Percentiles rank a stretch among this genome's conserved stretches.
Conservation (phyloP, 2,329 filamentous ascomycete species). For the Bipolaris zeicola region DNA sequence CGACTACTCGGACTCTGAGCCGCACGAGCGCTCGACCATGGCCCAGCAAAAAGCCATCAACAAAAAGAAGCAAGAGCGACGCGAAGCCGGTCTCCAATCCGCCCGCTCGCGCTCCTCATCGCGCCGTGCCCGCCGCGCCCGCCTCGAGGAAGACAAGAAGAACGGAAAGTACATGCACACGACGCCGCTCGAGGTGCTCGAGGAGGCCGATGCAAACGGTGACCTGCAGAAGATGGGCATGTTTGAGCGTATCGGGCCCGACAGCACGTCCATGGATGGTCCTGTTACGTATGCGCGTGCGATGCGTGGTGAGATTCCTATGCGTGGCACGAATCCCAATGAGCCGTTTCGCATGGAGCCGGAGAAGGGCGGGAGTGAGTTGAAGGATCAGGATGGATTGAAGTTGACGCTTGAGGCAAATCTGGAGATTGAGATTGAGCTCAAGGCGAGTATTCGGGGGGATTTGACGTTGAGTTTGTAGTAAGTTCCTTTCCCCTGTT, state of each 20-base stretch:
- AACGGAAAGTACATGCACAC: slow-evolving; percentile 61
- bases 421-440: slow-evolving; percentile 80
- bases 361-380: slow-evolving; percentile 48
- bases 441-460: slow-evolving; percentile 85
- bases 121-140: slow-evolving; percentile 54
- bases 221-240: slow-evolving; percentile 56
- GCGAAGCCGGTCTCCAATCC: slow-evolving; percentile 47
- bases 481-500: slow-evolving; percentile 59
- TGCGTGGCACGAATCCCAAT: slow-evolving; percentile 58
- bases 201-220: slow-evolving; percentile 58
- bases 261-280: slow-evolving; percentile 62
- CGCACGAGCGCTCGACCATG: slow-evolving; percentile 50
- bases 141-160: slow-evolving; percentile 52
- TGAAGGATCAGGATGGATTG: slow-evolving; percentile 67
- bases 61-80: slow-evolving; percentile 47
- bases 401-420: slow-evolving; percentile 77
- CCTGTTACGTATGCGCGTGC: slow-evolving; percentile 61
- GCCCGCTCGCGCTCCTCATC: slow-evolving; percentile 56
- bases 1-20: slow-evolving; percentile 40
- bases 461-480: slow-evolving; percentile 79
- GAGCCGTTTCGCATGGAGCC: slow-evolving; percentile 53
- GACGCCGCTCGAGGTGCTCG: slow-evolving; percentile 54
- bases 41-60: slow-evolving; percentile 55
- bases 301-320: slow-evolving; percentile 61
- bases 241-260: slow-evolving; percentile 62